A percentile compares a stretch with the other conserved stretches of the same genome.
Conservation (phyloP, 305 asterid genomes). For the Ilex paraguariensis region DNA sequence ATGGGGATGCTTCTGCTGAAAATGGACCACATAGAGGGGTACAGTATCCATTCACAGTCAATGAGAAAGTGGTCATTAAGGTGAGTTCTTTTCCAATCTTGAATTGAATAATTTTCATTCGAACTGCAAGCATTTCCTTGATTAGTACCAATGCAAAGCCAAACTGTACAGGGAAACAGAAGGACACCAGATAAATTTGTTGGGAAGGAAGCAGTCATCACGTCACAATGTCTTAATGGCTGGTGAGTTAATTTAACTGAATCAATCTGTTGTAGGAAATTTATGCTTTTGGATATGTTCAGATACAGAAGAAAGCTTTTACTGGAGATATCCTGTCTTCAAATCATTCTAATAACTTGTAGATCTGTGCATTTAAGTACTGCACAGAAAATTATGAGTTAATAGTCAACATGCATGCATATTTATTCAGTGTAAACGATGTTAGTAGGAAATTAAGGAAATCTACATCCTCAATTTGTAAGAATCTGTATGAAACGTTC, state of each 20-base stretch:
- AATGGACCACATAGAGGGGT: constrained; percentile 63
- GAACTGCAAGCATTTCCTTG: constrained; percentile 10
- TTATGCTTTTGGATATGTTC: neutral
- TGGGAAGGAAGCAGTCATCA: constrained; percentile 92
- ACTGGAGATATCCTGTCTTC: neutral
- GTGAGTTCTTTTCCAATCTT: constrained; percentile 29
- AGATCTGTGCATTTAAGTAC: neutral
- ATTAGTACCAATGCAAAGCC: neutral
- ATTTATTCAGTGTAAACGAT: too few relatives aligned
- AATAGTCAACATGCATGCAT: too few relatives aligned
- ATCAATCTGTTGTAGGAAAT: neutral
- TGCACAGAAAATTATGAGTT: neutral
- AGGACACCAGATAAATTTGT: constrained; percentile 97
- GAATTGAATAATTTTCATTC: constrained; percentile 7
- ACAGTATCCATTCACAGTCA: constrained; percentile 85
- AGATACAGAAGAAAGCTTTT: neutral
- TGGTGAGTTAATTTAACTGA: constrained; percentile 55
- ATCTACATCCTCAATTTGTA: too few relatives aligned
- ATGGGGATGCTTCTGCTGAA: constrained; percentile 63
- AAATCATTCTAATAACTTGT: neutral
- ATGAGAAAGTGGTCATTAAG: constrained; percentile 89
- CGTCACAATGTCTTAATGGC: constrained; percentile 94
- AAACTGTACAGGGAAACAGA: constrained; percentile 77
- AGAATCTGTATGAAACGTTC: too few relatives aligned
- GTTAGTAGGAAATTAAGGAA: too few relatives aligned